Conservation (phyloP, 768 basidiomycete genomes). For the Chalciporus chontae region DNA sequence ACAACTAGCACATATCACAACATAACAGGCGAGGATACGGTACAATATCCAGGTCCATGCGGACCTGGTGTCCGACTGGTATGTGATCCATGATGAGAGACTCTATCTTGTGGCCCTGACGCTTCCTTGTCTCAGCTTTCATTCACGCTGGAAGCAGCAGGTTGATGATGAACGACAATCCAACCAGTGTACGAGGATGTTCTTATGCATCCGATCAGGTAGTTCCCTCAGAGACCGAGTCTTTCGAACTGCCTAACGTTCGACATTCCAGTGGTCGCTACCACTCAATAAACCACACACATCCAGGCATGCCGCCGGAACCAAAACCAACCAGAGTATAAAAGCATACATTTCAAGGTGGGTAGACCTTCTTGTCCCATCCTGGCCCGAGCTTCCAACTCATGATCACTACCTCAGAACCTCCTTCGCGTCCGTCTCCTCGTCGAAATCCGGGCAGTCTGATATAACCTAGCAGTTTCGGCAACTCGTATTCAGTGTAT, state of each 20-base stretch:
- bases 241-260: too few species aligned
- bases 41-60: not conserved
- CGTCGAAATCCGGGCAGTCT: constrained; percentile 16
- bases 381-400: not conserved
- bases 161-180: not conserved
- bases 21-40: not conserved
- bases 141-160: too few species aligned
- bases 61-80: not conserved
- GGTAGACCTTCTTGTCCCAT: not conserved
- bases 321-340: not conserved
- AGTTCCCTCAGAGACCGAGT: too few species aligned
- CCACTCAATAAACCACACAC: not conserved
- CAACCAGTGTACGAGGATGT: not conserved
- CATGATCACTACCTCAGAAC: constrained; percentile 1
- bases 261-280: not conserved
- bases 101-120: too few species aligned
- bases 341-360: constrained; percentile 5
- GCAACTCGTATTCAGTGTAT: not conserved
- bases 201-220: too few species aligned
- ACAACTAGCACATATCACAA: not conserved
- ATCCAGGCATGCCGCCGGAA: not conserved
- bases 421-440: not conserved
- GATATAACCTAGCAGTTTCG: constrained; percentile 1
- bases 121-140: too few species aligned
- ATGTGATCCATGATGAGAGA: not conserved